Conservation (phyloP, 1,139 yeast species). For the Hansenula lynferdii region DNA sequence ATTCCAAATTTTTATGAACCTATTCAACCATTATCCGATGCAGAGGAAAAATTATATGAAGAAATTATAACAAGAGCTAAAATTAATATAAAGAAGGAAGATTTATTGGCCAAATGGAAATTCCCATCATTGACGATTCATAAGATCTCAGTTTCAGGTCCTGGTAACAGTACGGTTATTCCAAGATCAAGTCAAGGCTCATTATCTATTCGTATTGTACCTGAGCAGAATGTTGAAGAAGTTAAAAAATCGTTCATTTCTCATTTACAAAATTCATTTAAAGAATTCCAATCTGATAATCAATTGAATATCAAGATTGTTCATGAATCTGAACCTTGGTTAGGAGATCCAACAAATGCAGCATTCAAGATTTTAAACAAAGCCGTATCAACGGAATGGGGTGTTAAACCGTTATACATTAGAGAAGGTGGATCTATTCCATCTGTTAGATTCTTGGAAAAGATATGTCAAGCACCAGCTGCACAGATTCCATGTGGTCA, state of each 20-base stretch:
- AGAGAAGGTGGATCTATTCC: conserved; percentile 98
- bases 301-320: conserved; percentile 52
- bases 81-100: conserved; percentile 34
- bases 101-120: conserved; percentile 83
- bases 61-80: conserved; percentile 47
- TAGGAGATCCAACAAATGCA: conserved; percentile 75
- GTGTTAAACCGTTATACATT: conserved; percentile 67
- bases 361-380: conserved; percentile 63
- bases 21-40: conserved; percentile 48
- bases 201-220: conserved; percentile 81
- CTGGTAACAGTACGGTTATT: conserved; percentile 84
- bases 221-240: conserved; percentile 67
- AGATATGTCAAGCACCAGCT: conserved; percentile 78
- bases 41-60: conserved; percentile 57
- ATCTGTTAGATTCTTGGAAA: conserved; percentile 78
- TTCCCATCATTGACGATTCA: conserved; percentile 91
- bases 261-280: conserved; percentile 43
- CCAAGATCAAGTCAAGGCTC: conserved; percentile 78
- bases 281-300: conserved; percentile 52
- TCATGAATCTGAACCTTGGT: conserved; percentile 95
- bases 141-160: conserved; percentile 81
- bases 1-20: conserved; percentile 71
- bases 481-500: conserved; percentile 98
- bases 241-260: conserved; percentile 47
- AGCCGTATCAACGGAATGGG: conserved; percentile 63